phyloP scores from a whole-genome alignment of 192 early-diverging fungal genomes.

The Rhizoclosmatium globosum region DNA sequence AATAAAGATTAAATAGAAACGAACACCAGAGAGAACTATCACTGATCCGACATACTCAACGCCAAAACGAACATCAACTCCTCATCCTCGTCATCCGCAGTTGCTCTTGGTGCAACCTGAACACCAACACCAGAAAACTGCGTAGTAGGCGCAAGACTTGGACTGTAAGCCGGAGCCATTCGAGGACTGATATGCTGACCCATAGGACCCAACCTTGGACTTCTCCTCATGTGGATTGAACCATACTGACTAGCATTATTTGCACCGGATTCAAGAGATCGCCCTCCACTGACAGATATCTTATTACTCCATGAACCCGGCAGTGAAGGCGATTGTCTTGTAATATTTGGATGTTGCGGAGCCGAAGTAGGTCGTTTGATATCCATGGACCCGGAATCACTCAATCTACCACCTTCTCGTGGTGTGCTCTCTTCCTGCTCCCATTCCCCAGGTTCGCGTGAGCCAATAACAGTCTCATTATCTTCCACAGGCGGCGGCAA shows the following conservation, averaged over 20 bases:
- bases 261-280: neutral
- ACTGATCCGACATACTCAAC: conserved; percentile 5
- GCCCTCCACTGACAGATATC: too few relatives aligned
- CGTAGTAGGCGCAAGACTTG: conserved; percentile 24
- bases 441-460: conserved; percentile 13
- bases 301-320: too few relatives aligned
- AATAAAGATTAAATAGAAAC: too few relatives aligned
- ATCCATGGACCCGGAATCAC: neutral
- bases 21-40: too few relatives aligned
- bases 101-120: conserved; percentile 26
- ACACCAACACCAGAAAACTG: conserved; percentile 10
- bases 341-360: neutral
- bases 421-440: neutral
- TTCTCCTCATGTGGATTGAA: conserved; percentile 1
- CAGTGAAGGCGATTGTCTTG: too few relatives aligned
- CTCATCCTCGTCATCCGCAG: conserved; percentile 25
- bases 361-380: neutral
- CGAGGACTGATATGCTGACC: conserved; percentile 24
- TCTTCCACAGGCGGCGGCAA: conserved; percentile 23
- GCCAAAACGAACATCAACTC: conserved; percentile 34
- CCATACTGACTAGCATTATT: neutral
- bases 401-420: too few relatives aligned
- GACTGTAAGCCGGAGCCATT: conserved; percentile 1
- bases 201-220: conserved; percentile 29
- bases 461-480: conserved; percentile 8